Evolutionary conservation across 495 filamentous ascomycete genomes (phyloP).

Genomic region (Xylaria castorea): DNA sequence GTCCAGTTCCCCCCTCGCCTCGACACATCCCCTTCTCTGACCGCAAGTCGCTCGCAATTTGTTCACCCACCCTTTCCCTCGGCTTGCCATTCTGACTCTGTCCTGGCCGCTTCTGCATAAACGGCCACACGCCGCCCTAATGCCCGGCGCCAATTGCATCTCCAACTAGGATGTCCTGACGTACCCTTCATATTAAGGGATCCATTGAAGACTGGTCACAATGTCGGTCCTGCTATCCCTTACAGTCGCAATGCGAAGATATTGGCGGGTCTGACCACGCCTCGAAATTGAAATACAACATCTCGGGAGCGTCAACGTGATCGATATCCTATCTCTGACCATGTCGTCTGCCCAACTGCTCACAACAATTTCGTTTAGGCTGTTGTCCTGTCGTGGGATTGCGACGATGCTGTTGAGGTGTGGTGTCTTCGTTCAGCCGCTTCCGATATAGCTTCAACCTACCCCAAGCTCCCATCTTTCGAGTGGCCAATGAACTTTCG

Average conservation of each 20-base stretch:
- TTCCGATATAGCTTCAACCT: conserved; percentile 18
- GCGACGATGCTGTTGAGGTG: conserved; percentile 17
- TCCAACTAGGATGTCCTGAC: conserved; percentile 8
- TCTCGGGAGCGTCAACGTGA: conserved; percentile 9
- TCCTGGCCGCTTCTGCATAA: conserved; percentile 9
- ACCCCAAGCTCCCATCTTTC: conserved; percentile 17
- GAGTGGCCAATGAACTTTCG: conserved; percentile 19
- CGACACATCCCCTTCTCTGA: conserved; percentile 18
- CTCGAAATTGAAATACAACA: conserved; percentile 29
- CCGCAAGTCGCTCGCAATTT: conserved; percentile 21
- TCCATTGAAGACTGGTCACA: conserved; percentile 6
- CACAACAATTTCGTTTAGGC: conserved; percentile 13
- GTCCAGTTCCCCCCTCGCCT: conserved; percentile 9
- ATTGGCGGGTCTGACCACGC: conserved; percentile 15
- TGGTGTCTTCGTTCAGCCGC: conserved; percentile 23
- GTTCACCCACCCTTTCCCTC: conserved; percentile 11
- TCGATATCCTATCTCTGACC: conserved; percentile 12
- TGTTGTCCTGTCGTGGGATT: conserved; percentile 16
- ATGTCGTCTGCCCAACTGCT: not conserved
- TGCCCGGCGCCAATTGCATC: conserved; percentile 10
- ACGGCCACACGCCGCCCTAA: conserved; percentile 18
- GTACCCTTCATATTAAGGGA: conserved; percentile 5
- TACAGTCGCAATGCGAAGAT: conserved; percentile 6
- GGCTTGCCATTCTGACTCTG: conserved; percentile 9
- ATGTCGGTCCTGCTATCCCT: conserved; percentile 23